Evolutionary conservation across 345 rosid genomes (phyloP), one percentile per base, ranked within the genome.

Genomic region (Ricinus communis): DNA sequence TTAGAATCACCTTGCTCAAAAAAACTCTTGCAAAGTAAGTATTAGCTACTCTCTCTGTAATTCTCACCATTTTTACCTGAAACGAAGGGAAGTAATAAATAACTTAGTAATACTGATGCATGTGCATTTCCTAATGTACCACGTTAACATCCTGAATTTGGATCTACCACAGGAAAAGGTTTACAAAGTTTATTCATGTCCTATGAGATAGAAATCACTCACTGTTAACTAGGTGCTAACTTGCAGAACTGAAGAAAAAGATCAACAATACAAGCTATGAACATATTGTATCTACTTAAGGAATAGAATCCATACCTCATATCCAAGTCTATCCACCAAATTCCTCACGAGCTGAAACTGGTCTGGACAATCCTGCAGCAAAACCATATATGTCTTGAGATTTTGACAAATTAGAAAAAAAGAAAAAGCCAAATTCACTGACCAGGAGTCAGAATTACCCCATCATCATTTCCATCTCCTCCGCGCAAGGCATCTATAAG

Each of bases 21-120:
- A 70, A 85, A 61, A 93, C 74, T 77, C 84, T 84, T 71, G 97
- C 91, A 74, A 77, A 83, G 76, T 87, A 89, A 7, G 91, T 94
- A 77, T 85, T 88, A 16, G 63, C 73, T 57, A 86, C 90, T 83
- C 91, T 86, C 73, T 86, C 76, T 7, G 96, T 94, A 76, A 94
- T 90, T 84, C 85, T 87, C 49, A 86, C 90, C 98, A 91, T 85
- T 85, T 85, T 82, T 28, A 94, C 88, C 98, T 94, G 88, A 53
- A 79, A 10, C 57, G 14, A 65, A 27, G 53, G 6, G 52, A 47
- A 69, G 62, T 30, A 68, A 36, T 51, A 30, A 27, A 59, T 16
- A 68, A 19, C 18, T 63, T 18, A 49, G 21, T 43, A 50, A 67
- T 66, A 49, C 56, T 3, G 46, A 36, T 33, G 33, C 55, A 36